These are phyloP conservation scores for Pseudodiploospora longispora DNA, from an alignment of 2,329 filamentous ascomycete genomes.

Conservation along the genomic window DNA sequence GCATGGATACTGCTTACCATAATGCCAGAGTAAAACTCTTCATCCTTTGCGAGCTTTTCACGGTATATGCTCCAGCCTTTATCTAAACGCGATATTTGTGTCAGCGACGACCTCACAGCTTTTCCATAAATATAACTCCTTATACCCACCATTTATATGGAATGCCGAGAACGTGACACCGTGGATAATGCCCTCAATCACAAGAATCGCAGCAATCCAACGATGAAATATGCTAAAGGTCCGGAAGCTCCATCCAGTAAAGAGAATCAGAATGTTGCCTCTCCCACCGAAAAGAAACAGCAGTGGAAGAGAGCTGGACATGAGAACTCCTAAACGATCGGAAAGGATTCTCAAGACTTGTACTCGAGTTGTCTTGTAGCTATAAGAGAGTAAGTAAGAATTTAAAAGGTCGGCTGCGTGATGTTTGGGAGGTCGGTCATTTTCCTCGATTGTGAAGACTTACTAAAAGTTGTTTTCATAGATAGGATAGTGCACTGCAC, in stretches of 20 bases:
- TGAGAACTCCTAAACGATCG: slow-evolving; percentile 51
- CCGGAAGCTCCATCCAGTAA: slow-evolving; percentile 56
- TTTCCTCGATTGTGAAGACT: slow-evolving; percentile 2
- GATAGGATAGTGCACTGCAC: slow-evolving; percentile 20
- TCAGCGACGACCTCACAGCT: background rate
- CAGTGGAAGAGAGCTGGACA: slow-evolving; percentile 49
- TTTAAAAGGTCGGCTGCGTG: background rate
- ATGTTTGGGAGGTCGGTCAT: background rate
- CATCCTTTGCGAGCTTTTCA: slow-evolving; percentile 4
- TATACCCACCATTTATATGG: slow-evolving; percentile 9
- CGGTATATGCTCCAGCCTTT: slow-evolving; percentile 10
- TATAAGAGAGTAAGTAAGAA: slow-evolving; percentile 9
- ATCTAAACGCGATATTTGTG: slow-evolving; percentile 1
- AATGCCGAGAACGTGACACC: slow-evolving; percentile 13
- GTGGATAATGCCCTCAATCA: slow-evolving; percentile 50
- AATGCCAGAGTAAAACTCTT: slow-evolving; percentile 6
- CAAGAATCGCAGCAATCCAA: slow-evolving; percentile 50
- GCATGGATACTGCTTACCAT: background rate
- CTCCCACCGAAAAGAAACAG: slow-evolving; percentile 55
- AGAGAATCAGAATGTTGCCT: slow-evolving; percentile 53
- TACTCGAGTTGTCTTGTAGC: slow-evolving; percentile 18
- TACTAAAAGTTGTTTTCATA: slow-evolving; percentile 25
- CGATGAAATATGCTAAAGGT: slow-evolving; percentile 57
- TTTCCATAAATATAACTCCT: too few relatives aligned
- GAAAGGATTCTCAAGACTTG: slow-evolving; percentile 41